Conservation (phyloP, 1,284 basidiomycete species). For the Caloboletus firmus region DNA sequence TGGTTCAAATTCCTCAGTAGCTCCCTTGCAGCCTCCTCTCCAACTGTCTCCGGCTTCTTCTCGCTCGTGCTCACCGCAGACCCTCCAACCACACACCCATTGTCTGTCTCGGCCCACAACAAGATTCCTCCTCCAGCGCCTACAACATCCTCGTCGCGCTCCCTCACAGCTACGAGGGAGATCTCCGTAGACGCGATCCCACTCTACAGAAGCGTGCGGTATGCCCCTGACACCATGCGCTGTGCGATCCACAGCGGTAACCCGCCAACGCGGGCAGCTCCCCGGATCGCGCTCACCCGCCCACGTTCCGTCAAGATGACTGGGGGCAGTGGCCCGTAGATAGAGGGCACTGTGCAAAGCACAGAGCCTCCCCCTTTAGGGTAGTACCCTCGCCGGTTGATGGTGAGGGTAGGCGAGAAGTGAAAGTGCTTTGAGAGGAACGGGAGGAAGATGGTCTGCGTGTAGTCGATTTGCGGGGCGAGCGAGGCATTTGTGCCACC, state of each 20-base stretch:
- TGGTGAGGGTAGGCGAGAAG: constrained; percentile 44
- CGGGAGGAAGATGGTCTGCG: constrained; percentile 59
- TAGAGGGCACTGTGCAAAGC: constrained; percentile 43
- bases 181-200: constrained; percentile 37
- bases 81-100: constrained; percentile 63
- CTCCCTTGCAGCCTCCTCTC: constrained; percentile 57
- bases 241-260: constrained; percentile 53
- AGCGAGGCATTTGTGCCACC: constrained; percentile 70
- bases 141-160: constrained; percentile 46
- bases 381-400: constrained; percentile 61
- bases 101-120: constrained; percentile 67
- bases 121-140: constrained; percentile 69
- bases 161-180: constrained; percentile 41
- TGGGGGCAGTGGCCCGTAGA: constrained; percentile 43
- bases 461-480: constrained; percentile 74
- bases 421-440: constrained; percentile 60
- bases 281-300: constrained; percentile 47
- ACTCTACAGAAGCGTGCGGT: constrained; percentile 36
- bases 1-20: constrained; percentile 53
- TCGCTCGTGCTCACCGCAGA: constrained; percentile 58
- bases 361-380: constrained; percentile 70
- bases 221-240: constrained; percentile 55
- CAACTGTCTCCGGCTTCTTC: constrained; percentile 46
- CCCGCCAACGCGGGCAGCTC: constrained; percentile 62
- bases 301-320: constrained; percentile 56